Evolutionary conservation across 2,329 filamentous ascomycete genomes (phyloP), one percentile per base, ranked within the genome.

Genomic region (Didymosphaeria variabile): DNA sequence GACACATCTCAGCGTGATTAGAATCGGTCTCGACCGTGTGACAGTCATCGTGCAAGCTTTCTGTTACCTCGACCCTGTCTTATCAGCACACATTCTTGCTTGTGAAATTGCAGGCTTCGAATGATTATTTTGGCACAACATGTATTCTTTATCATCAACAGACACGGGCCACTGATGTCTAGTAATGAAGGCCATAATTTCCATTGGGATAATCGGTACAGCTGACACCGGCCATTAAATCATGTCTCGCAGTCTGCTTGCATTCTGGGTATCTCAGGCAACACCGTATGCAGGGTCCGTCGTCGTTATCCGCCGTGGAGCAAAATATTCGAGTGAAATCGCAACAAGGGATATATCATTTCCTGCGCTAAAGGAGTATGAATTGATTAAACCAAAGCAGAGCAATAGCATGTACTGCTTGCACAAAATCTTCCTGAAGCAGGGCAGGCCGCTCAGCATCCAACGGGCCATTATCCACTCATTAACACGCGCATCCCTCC

Each of bases 401-500:
- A 32, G 26, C 19, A 23, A 31, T 10, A 55, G 36, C 38, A 44
- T 23, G 52, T 21, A 44, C 52, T 32, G 6, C n/a, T 29, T 29
- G 45, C 45, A 47, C 21, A 31, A 13, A 47, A 19, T 13, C 21
- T 5, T 47, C 19, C n/a, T 3, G 36, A 1, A 38, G 13, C n/a
- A 29, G 29, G 13, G 34, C 15, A 44, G 12, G 3, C 26, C 29
- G 38, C 26, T 45, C 52, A 32, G 8, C 38, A 12, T 29, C 45
- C 38, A 31, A 44, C 29, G 34, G 12, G 46, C 50, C 29, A 53
- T 26, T 38, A 21, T 47, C 44, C 44, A 26, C 31, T 49, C 38
- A 57, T 73, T 61, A 98, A 82, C 94, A 98, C 74, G 93, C 94
- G 79, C 94, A 98, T 47, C 91, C 90, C 74, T 97, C 93, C 83